Base-by-base conservation (phyloP, 371 early-diverging fungal species). In the Mortierella sp. region DNA sequence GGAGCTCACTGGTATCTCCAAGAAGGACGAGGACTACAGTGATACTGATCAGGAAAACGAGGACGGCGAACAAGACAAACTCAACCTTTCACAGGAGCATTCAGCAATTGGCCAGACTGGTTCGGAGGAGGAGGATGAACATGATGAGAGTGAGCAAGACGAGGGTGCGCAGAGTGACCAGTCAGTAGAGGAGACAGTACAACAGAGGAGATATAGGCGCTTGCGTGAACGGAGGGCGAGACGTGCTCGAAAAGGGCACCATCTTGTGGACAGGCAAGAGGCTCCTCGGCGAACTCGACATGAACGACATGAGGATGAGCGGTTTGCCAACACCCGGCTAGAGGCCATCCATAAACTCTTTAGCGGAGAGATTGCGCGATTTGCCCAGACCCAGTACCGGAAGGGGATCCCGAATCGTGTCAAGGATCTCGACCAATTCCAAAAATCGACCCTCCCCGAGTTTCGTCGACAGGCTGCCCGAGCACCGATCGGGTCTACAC, bases 1-100 rank as follows among this genome's bases (percentile, higher is more conserved):
- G 37, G 79, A 79, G 41, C 65, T 79, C 58, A 63, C 74, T 14
- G 79, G 79, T n/a, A 70, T 79, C 14, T 74, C 79, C 34, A 79
- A 79, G 40, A 63, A 43, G 0, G 74, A 68, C 13, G 58, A 53
- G 2, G 79, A 79, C 26, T 79, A 66, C 39, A 55, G 63, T 14
- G 45, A 19, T 22, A 52, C 69, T 1, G 40, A 37, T 41, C 39
- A 37, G 24, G 71, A 68, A 16, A 19, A 24, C 5, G 50, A 67
- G 5, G 13, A 8, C 47, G 58, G n/a, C 10, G 61, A 22, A 19
- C n/a, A n/a, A n/a, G n/a, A n/a, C n/a, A n/a, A n/a, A n/a, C n/a
- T n/a, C n/a, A n/a, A n/a, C n/a, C n/a, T n/a, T n/a, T n/a, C n/a
- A n/a, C n/a, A n/a, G n/a, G n/a, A n/a, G n/a, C n/a, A n/a, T n/a